Base-by-base conservation (phyloP, 2,329 filamentous ascomycete species). In the Byssothecium circinans region DNA sequence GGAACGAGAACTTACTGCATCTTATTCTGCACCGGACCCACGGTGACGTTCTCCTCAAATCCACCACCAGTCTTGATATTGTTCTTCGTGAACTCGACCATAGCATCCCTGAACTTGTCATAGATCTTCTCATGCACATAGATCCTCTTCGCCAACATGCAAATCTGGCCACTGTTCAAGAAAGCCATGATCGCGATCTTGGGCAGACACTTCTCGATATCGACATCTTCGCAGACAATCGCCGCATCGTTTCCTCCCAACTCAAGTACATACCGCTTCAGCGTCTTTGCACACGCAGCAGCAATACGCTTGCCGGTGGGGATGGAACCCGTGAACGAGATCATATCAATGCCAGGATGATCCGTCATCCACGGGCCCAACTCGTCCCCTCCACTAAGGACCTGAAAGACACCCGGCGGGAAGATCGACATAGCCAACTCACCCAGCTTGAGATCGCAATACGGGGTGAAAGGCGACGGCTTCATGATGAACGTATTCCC, bases 301-400 rank as follows among this genome's bases (percentile, higher is more conserved):
- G 82, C 78, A 30, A 86, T 78, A 61, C 76, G 75, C 69, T 84
- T 84, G 1, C 82, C 83, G 0, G 80, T 84, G 0, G 73, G 70
- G 2, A 75, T 81, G 6, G 80, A 84, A 2, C 84, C 83, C 0
- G 83, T 86, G 66, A 87, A 86, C 46, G 74, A 76, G 58, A 86
- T 78, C 73, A 85, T 86, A 52, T 78, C 75, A 47, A 86, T 78
- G 8, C 75, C 79, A 0, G 80, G 79, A 56, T 86, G 83, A 8
- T 67, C 69, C 0, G 81, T 84, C 18, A 86, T 64, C 75, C 75
- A 76, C 0, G 82, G 81, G 1, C 83, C 83, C 2, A 86, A 75
- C 35, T 73, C 71, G 54, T 85, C 82, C 33, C 80, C 81, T 3
- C 83, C 84, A 36, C 78, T 79, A 2, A 87, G 65, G 0, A 75